Percentiles rank a stretch among this genome's conserved stretches.
These are phyloP conservation scores for Coprinellus micaceus DNA, from an alignment of 768 basidiomycete species.

Conservation along the genomic window DNA sequence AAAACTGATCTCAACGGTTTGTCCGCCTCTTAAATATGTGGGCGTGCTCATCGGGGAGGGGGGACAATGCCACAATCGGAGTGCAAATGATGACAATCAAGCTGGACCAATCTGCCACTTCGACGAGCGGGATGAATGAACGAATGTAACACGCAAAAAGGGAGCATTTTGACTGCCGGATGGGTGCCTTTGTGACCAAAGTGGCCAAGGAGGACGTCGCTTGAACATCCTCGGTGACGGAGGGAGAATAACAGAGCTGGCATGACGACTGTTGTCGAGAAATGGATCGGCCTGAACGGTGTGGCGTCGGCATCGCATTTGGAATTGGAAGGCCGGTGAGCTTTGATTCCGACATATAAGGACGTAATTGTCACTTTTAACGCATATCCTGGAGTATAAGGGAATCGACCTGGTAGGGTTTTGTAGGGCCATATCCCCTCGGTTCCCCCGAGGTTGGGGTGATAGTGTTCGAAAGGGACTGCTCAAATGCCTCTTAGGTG, in stretches of 20 bases:
- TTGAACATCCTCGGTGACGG: not conserved
- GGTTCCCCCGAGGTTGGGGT: not conserved
- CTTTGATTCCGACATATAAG: too few relatives aligned
- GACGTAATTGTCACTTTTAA: too few relatives aligned
- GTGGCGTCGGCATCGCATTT: too few relatives aligned
- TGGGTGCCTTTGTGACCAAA: not conserved
- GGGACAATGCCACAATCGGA: conserved; percentile 3
- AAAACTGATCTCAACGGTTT: not conserved
- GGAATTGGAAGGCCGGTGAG: too few relatives aligned
- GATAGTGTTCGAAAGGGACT: not conserved
- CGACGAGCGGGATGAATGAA: not conserved
- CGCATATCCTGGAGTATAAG: not conserved
- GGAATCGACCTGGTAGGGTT: not conserved
- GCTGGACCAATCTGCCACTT: conserved; percentile 5
- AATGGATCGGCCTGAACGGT: not conserved
- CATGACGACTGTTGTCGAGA: not conserved
- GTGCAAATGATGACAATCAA: conserved; percentile 5
- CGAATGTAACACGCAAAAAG: not conserved
- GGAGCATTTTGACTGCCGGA: not conserved
- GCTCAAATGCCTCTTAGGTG: not conserved
- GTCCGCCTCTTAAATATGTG: not conserved
- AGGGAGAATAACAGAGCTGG: not conserved
- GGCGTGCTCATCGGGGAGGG: not conserved
- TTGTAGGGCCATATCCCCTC: not conserved
- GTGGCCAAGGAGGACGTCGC: not conserved